Conservation (phyloP, 176 grass and related monocot genomes). For the Cenchrus purpureus region DNA sequence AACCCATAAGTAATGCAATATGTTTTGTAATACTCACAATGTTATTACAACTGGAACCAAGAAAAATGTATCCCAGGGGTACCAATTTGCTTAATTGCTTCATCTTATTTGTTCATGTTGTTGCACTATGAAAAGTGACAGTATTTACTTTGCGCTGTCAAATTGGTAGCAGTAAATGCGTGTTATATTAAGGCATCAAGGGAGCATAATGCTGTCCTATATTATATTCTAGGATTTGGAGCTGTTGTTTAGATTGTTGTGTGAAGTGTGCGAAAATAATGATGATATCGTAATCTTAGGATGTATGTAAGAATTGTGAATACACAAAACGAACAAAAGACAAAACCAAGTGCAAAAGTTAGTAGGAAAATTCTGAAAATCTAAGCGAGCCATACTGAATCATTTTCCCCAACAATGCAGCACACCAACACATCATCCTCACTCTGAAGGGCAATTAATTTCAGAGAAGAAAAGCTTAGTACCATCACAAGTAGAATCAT, state of each 20-base stretch:
- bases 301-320: neutral
- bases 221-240: neutral
- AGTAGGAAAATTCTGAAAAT: neutral
- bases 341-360: neutral
- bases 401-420: conserved; percentile 14
- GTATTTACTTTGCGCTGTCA: neutral
- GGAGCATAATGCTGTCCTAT: too few species aligned
- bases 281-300: neutral
- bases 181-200: too few species aligned
- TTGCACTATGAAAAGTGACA: neutral
- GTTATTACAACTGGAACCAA: neutral
- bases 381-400: conserved; percentile 2
- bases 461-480: conserved; percentile 25
- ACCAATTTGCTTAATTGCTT: neutral
- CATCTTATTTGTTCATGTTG: neutral
- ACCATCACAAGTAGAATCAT: neutral
- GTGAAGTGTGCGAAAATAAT: neutral
- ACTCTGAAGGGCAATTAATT: neutral
- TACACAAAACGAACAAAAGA: neutral
- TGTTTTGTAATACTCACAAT: too few species aligned
- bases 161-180: too few species aligned
- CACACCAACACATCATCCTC: conserved; percentile 29
- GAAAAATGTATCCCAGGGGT: neutral
- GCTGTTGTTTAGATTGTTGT: neutral
- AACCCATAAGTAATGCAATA: too few species aligned